A percentile compares a stretch with the other conserved stretches of the same genome.
Evolutionary conservation across 2,329 filamentous ascomycete genomes (phyloP).

Genomic region (Phoma sp.): DNA sequence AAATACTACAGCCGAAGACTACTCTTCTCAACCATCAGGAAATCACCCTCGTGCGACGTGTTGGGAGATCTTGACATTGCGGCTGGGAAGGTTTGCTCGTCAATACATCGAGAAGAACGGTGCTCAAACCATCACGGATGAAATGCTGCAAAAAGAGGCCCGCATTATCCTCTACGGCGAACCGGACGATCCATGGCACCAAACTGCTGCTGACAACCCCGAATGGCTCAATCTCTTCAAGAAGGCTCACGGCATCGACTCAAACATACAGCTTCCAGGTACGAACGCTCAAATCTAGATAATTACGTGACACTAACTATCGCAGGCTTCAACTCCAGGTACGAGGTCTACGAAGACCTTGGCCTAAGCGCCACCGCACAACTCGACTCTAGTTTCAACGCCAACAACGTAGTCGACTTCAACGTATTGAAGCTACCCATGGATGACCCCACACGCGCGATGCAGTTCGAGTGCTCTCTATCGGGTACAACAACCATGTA

Average conservation of each 20-base stretch:
- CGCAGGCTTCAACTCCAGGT: slow-evolving; percentile 19
- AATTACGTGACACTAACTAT: not conserved
- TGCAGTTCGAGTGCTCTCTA: slow-evolving; percentile 36
- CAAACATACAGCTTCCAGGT: slow-evolving; percentile 16
- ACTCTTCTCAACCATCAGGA: slow-evolving; percentile 9
- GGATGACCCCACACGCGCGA: slow-evolving; percentile 20
- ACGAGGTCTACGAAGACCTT: slow-evolving; percentile 45
- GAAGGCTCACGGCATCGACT: slow-evolving; percentile 53
- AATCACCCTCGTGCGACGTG: slow-evolving; percentile 46
- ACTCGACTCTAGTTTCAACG: slow-evolving; percentile 39
- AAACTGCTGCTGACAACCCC: slow-evolving; percentile 47
- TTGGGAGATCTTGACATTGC: slow-evolving; percentile 58
- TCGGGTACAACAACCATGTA: slow-evolving; percentile 29
- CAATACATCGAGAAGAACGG: slow-evolving; percentile 47
- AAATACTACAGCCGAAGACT: slow-evolving; percentile 24
- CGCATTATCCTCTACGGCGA: slow-evolving; percentile 56
- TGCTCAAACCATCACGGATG: slow-evolving; percentile 51
- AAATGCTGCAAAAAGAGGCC: slow-evolving; percentile 56
- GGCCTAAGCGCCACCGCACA: slow-evolving; percentile 29
- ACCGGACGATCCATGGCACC: slow-evolving; percentile 56
- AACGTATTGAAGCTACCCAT: slow-evolving; percentile 13
- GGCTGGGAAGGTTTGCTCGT: slow-evolving; percentile 53
- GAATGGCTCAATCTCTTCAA: slow-evolving; percentile 59
- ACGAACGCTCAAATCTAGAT: not conserved
- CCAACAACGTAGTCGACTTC: slow-evolving; percentile 29